These are phyloP conservation scores for Termitomyces bulborhizus DNA, from an alignment of 768 basidiomycete genomes.

Conservation along the genomic window DNA sequence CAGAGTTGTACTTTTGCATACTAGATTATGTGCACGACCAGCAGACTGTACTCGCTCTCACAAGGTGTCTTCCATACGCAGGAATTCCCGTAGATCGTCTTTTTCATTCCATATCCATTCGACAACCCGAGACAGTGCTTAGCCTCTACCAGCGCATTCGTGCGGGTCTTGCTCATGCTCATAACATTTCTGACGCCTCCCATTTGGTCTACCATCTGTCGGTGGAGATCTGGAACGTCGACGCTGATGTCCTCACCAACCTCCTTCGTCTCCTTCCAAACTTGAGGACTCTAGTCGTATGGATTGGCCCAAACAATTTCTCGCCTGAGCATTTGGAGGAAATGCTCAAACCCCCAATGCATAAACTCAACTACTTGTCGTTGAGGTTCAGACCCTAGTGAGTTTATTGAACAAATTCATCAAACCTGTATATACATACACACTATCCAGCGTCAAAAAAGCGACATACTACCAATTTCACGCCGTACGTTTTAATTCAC, in stretches of 20 bases:
- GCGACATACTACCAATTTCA: conserved; percentile 82
- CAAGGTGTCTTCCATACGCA: conserved; percentile 53
- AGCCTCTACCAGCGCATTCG: conserved; percentile 54
- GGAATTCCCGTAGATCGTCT: conserved; percentile 52
- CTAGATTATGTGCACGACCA: conserved; percentile 21
- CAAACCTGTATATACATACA: too few species aligned
- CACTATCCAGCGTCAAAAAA: conserved; percentile 48
- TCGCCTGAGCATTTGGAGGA: conserved; percentile 78
- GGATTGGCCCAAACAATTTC: conserved; percentile 72
- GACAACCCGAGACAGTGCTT: conserved; percentile 42
- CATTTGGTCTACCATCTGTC: conserved; percentile 43
- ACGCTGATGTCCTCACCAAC: conserved; percentile 71
- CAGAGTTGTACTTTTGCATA: conserved; percentile 15
- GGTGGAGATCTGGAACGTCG: conserved; percentile 61
- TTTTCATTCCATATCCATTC: conserved; percentile 53
- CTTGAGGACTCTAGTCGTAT: conserved; percentile 47
- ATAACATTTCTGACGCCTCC: conserved; percentile 15
- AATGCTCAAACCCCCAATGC: conserved; percentile 43
- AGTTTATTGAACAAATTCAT: conserved; percentile 19
- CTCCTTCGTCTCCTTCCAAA: conserved; percentile 52
- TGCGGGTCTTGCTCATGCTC: conserved; percentile 9
- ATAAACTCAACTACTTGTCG: conserved; percentile 43
- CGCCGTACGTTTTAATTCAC: conserved; percentile 33
- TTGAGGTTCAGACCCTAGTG: conserved; percentile 83
- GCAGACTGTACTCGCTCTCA: conserved; percentile 50